Base-by-base conservation (phyloP, 2,329 filamentous ascomycete species). In the Fusarium nisikadoi region DNA sequence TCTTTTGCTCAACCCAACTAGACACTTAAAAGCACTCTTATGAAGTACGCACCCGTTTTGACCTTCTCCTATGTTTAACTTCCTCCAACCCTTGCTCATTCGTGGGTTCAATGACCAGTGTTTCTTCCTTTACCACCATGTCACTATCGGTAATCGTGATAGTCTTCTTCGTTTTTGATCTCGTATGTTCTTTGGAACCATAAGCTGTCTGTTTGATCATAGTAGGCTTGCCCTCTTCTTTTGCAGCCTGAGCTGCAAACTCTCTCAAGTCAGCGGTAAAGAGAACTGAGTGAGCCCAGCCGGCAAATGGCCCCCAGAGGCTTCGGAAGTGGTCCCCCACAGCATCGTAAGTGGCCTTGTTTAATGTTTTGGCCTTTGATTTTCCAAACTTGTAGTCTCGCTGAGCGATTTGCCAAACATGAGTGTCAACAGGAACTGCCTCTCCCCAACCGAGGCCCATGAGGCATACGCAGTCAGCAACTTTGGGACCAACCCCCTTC, bases 341-440 rank as follows among this genome's bases (percentile, higher is more conserved):
- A 1, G 94, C 93, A 79, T 96, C 92, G 78, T 99, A 98, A 71
- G 94, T 95, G 43, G 88, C 89, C 79, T 97, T 97, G 19, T 92
- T 98, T 70, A 99, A 86, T 50, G 94, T 95, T 78, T 94, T 95
- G 68, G 82, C 93, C 78, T 95, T 96, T 13, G 89, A 90, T 78
- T 94, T 95, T 11, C 94, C 93, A 76, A 99, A 97, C 65, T 92
- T 94, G 83, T 99, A 99, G 81, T 99, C 96, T 58, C 96, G 88
- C 80, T 97, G 94, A 2, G 96, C 97, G 78, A 99, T 98, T 84
- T 98, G 95, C 95, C 95, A 98, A 17, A 99, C 94, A 82, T 99
- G 97, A 3, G 97, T 99, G 81, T 99, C 96, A 36, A 99, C 93
- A 0, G 96, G 96, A 3, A 99, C 95, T 6, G 95, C 91, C 82